These are phyloP conservation scores for Fraxinus baroniana DNA, from an alignment of 305 asterid genomes.

Conservation along the genomic window DNA sequence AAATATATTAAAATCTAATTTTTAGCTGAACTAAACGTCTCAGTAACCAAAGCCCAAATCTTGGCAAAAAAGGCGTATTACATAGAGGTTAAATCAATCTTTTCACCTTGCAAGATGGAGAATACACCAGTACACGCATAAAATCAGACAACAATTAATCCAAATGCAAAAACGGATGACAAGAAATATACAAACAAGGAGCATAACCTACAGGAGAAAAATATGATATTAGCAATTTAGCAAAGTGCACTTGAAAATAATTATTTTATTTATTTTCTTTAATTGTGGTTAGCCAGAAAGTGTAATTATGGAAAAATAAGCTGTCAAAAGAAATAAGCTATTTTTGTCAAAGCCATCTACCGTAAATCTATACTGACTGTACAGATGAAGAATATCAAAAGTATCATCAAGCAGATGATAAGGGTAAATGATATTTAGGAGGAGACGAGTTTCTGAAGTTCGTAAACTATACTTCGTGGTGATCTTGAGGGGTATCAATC, in stretches of 20 bases:
- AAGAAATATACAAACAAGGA: neutral
- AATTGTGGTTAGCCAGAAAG: constrained; percentile 2
- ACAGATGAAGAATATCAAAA: constrained; percentile 39
- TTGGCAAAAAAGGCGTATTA: neutral
- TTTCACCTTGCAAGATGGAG: neutral
- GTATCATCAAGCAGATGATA: constrained; percentile 16
- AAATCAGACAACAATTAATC: neutral
- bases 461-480: constrained; percentile 37
- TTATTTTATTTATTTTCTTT: constrained; percentile 20
- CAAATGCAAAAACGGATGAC: neutral
- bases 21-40: neutral
- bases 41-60: neutral
- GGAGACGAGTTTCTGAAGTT: constrained; percentile 29
- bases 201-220: neutral
- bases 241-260: neutral
- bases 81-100: neutral
- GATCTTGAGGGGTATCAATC: constrained; percentile 44
- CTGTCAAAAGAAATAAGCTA: neutral
- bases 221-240: neutral
- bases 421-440: neutral
- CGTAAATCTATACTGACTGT: constrained; percentile 27
- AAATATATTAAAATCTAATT: too few relatives aligned
- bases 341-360: constrained; percentile 21
- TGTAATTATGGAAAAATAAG: constrained; percentile 4
- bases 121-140: neutral